Conservation (phyloP, 106 monocot genomes). For the Dendrobium officinale region DNA sequence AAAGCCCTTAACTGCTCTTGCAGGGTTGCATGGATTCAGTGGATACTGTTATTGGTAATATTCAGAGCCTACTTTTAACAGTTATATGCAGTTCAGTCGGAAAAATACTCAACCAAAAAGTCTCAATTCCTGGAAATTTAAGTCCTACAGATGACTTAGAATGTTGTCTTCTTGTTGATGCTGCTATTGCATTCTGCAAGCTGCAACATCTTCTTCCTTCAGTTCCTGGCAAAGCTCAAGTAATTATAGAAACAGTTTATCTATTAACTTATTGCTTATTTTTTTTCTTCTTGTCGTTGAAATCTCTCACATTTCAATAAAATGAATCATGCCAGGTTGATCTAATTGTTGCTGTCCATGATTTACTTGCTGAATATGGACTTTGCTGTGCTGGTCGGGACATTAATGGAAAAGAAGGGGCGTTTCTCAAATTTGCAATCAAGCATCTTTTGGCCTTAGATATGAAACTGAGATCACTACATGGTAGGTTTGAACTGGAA, state of each 20-base stretch:
- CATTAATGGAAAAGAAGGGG: slow-evolving; percentile 74
- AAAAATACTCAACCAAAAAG: slow-evolving; percentile 34
- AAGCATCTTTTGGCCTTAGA: slow-evolving; percentile 87
- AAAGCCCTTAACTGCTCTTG: slow-evolving; percentile 3
- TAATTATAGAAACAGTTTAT: slow-evolving; percentile 16
- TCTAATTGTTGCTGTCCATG: slow-evolving; percentile 79
- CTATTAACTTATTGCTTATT: not conserved
- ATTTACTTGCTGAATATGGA: slow-evolving; percentile 93
- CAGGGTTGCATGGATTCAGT: slow-evolving; percentile 34
- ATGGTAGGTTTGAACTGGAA: slow-evolving; percentile 20
- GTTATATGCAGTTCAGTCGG: slow-evolving; percentile 51
- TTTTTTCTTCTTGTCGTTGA: not conserved
- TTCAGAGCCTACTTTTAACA: slow-evolving; percentile 63
- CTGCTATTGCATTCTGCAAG: slow-evolving; percentile 82
- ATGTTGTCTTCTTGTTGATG: slow-evolving; percentile 64
- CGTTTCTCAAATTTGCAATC: slow-evolving; percentile 90
- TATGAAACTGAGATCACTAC: slow-evolving; percentile 72
- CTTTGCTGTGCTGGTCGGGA: slow-evolving; percentile 96
- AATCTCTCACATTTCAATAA: not conserved
- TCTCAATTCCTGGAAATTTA: slow-evolving; percentile 17
- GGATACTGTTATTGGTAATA: slow-evolving; percentile 43
- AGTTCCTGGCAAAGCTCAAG: slow-evolving; percentile 72
- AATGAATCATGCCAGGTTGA: slow-evolving; percentile 50
- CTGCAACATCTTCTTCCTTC: slow-evolving; percentile 80
- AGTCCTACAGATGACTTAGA: slow-evolving; percentile 52